A percentile compares a stretch with the other conserved stretches of the same genome.
Conservation (phyloP, 768 basidiomycete genomes). For the Russula foetens region DNA sequence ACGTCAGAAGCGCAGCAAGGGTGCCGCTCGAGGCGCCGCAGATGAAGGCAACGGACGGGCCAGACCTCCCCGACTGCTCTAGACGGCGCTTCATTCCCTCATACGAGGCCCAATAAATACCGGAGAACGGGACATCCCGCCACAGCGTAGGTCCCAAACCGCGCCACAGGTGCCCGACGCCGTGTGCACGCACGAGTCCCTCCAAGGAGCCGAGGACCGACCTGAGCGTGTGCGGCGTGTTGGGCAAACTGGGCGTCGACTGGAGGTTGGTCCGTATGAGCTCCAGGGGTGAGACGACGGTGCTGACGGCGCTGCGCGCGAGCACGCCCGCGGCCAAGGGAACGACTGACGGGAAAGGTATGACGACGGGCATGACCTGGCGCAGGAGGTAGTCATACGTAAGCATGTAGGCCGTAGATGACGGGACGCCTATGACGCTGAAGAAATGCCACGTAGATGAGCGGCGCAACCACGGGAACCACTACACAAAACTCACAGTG, state of each 20-base stretch:
- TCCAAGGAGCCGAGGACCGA: conserved; percentile 64
- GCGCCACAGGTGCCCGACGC: conserved; percentile 72
- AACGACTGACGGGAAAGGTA: conserved; percentile 44
- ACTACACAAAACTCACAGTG: conserved; percentile 51
- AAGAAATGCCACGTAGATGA: conserved; percentile 15
- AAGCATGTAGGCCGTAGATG: conserved; percentile 89
- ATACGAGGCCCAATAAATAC: conserved; percentile 95
- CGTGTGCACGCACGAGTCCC: conserved; percentile 50
- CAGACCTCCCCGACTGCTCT: conserved; percentile 43
- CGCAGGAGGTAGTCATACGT: conserved; percentile 86
- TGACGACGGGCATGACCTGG: conserved; percentile 49
- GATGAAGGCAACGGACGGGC: conserved; percentile 69
- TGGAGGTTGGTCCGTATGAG: conserved; percentile 91
- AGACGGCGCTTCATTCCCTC: conserved; percentile 71
- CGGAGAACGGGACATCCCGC: conserved; percentile 97
- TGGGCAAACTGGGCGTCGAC: conserved; percentile 66
- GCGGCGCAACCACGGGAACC: background rate
- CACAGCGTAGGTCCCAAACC: conserved; percentile 89
- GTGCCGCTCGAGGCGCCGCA: conserved; percentile 88
- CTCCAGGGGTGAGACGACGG: conserved; percentile 81
- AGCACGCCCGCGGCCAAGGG: conserved; percentile 79
- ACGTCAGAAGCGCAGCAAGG: conserved; percentile 77
- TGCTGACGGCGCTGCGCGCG: conserved; percentile 73
- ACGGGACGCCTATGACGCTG: conserved; percentile 86
- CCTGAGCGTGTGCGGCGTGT: conserved; percentile 66